These are phyloP conservation scores for Arachnomyces sp. DNA, from an alignment of 2,329 filamentous ascomycete species.

Conservation along the genomic window DNA sequence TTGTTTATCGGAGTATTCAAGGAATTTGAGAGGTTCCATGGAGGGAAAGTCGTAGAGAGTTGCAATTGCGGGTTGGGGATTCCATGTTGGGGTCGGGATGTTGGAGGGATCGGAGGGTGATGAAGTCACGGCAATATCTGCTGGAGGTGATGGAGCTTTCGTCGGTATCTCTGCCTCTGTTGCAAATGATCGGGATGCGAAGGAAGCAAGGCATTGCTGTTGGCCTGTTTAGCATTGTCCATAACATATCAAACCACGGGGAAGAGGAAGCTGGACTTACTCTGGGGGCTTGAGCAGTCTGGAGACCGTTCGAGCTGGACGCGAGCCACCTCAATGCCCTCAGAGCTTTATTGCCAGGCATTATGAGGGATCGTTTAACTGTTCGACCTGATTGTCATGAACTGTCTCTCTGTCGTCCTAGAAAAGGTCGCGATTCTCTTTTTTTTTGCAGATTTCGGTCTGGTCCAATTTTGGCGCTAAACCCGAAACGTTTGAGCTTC, in stretches of 20 bases:
- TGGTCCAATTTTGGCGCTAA: conserved; percentile 14
- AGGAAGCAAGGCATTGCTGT: conserved; percentile 10
- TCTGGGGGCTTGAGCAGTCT: conserved; percentile 28
- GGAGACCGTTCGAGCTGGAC: conserved; percentile 26
- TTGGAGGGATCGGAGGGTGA: conserved; percentile 6
- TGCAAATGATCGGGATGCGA: conserved; percentile 37
- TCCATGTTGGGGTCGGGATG: conserved; percentile 27
- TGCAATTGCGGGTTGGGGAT: conserved; percentile 57
- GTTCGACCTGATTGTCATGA: conserved; percentile 1
- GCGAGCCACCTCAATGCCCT: conserved; percentile 31
- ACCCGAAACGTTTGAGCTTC: conserved; percentile 7
- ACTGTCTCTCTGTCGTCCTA: neutral
- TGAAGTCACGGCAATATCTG: conserved; percentile 7
- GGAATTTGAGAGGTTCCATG: conserved; percentile 72
- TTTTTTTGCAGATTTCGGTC: conserved; percentile 6
- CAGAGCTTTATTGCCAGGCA: conserved; percentile 29
- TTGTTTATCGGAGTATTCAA: conserved; percentile 71
- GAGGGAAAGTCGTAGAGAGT: conserved; percentile 87
- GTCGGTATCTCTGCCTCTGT: conserved; percentile 35
- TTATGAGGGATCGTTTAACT: conserved; percentile 15
- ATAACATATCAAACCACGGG: conserved; percentile 6
- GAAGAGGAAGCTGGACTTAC: conserved; percentile 17
- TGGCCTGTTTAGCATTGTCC: conserved; percentile 5
- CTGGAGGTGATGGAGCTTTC: conserved; percentile 17
- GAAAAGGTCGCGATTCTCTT: neutral